A percentile compares a stretch with the other conserved stretches of the same genome.
These are phyloP conservation scores for Nothophoma quercina DNA, from an alignment of 2,329 filamentous ascomycete genomes.

Conservation along the genomic window DNA sequence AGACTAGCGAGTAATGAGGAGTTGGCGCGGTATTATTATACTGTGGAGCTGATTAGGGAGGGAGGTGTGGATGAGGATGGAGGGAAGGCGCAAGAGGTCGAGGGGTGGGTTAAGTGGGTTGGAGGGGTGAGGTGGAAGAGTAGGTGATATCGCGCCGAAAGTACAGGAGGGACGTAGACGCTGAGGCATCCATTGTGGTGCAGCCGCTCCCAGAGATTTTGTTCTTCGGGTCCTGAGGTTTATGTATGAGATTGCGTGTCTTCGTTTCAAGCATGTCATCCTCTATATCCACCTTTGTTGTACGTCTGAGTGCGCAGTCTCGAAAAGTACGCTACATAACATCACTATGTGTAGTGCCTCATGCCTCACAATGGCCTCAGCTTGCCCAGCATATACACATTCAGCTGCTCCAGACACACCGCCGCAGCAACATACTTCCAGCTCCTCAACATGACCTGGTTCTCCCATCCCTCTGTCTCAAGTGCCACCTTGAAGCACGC, in stretches of 20 bases:
- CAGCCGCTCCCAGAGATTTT: no score
- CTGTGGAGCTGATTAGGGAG: conserved; percentile 72
- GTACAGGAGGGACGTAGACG: neutral
- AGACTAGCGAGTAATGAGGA: conserved; percentile 78
- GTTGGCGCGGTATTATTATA: conserved; percentile 75
- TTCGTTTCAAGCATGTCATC: no score
- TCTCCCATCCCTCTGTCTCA: conserved; percentile 43
- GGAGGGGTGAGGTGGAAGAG: conserved; percentile 76
- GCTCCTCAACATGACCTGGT: conserved; percentile 51
- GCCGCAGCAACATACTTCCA: conserved; percentile 63
- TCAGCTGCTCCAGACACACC: conserved; percentile 60
- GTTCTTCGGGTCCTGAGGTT: no score
- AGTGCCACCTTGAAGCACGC: conserved; percentile 58
- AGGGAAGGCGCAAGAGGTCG: conserved; percentile 73
- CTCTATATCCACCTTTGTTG: no score
- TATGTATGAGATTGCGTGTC: no score
- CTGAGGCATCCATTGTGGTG: no score
- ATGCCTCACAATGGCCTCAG: conserved; percentile 26
- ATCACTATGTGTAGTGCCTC: no score
- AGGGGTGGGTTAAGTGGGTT: conserved; percentile 76
- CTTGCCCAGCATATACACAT: conserved; percentile 30
- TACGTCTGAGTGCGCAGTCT: no score
- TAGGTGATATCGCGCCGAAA: neutral
- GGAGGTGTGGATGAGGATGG: conserved; percentile 73
- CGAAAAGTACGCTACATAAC: no score